Evolutionary conservation across 2,329 filamentous ascomycete genomes (phyloP), one percentile per base, ranked within the genome.

Genomic region (Scedosporium minutisporum): DNA sequence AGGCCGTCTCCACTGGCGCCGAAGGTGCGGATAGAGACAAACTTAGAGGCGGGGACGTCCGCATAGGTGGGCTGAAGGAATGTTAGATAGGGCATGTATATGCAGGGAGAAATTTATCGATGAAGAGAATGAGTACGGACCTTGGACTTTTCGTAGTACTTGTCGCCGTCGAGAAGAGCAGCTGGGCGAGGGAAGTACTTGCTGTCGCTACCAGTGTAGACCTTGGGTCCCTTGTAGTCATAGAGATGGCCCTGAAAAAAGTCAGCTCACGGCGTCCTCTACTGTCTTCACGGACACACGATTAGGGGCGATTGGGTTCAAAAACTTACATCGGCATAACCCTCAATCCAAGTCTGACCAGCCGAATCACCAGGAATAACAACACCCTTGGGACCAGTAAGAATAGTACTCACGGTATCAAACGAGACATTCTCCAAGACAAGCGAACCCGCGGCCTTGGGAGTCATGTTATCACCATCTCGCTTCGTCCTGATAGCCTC

Each of bases 1-100:
- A 72, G 71, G 42, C 89, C 90, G 68, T 95, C 89, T 65, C 90
- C 91, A 68, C 80, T 86, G 62, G 87, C 88, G 44, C 89, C 89
- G 14, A 77, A 78, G 14, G 78, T 78, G 67, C 89, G 89, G 69
- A 90, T 85, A 63, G 85, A 89, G 68, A 90, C 71, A 70, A 95
- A 91, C 6, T 80, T 78, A 1, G 78, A 78, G 1, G 79, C 78
- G 0, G 84, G 75, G 3, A 87, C 69, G 29, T 80, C 73, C 63
- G 86, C 82, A 70, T 95, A 96, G 67, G 90, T 84, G 5, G 91
- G 91, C 79, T 73, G 21, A 14, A 21, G 18, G 48, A 46, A 58
- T 4, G 29, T 46, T 4, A 41, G 29, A n/a, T 7, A 55, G 6
- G 21, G 42, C n/a, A 44, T 25, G 25, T 12, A 18, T 41, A 12